Percentiles rank a stretch among this genome's conserved stretches.
These are phyloP conservation scores for Cutaneotrichosporon sp. DNA, from an alignment of 1,284 basidiomycete species.

Conservation along the genomic window DNA sequence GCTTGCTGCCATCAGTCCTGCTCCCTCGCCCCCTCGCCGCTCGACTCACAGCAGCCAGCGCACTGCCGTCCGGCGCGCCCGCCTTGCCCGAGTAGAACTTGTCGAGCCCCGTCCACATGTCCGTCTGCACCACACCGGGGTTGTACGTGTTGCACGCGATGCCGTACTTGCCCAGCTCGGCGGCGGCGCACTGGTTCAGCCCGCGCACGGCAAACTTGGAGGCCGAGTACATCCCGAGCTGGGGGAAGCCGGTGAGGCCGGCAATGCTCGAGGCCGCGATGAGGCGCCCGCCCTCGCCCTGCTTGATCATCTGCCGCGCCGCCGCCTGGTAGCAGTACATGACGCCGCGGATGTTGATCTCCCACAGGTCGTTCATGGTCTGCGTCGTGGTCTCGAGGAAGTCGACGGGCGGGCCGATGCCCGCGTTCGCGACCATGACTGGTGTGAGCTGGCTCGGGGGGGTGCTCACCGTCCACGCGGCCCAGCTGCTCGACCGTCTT, in stretches of 20 bases:
- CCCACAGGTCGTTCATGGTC: slow-evolving; percentile 41
- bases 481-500: slow-evolving; percentile 45
- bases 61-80: not conserved
- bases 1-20: not conserved
- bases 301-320: slow-evolving; percentile 57
- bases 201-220: slow-evolving; percentile 56
- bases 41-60: not conserved
- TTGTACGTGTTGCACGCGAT: slow-evolving; percentile 62
- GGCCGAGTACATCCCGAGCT: slow-evolving; percentile 3
- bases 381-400: slow-evolving; percentile 48
- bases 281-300: slow-evolving; percentile 55
- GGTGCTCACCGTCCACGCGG: slow-evolving; percentile 38
- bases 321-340: slow-evolving; percentile 55
- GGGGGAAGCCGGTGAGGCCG: not conserved
- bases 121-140: slow-evolving; percentile 55
- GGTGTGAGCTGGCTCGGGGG: not conserved
- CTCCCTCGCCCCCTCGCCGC: not conserved
- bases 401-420: slow-evolving; percentile 49
- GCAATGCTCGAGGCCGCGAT: slow-evolving; percentile 32
- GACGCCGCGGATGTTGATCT: slow-evolving; percentile 51
- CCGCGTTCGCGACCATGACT: slow-evolving; percentile 56
- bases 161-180: slow-evolving; percentile 54
- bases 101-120: slow-evolving; percentile 46
- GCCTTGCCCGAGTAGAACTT: slow-evolving; percentile 6
- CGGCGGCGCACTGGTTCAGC: slow-evolving; percentile 52